Evolutionary conservation across 2,329 filamentous ascomycete species (phyloP).

Genomic region (Epicoccum sorghinum): DNA sequence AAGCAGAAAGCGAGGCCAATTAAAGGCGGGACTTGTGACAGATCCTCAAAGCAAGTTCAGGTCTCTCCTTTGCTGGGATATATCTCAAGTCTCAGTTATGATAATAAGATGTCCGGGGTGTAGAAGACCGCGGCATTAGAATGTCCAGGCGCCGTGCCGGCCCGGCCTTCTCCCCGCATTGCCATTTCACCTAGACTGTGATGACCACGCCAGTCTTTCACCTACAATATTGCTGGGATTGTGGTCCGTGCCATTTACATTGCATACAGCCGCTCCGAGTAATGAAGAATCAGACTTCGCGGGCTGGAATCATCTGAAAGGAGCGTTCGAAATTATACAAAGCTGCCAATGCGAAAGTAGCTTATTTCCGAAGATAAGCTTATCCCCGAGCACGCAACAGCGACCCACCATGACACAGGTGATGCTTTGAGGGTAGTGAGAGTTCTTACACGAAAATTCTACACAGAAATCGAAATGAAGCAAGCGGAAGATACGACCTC

Average conservation of each 20-base stretch:
- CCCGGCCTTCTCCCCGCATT: constrained; percentile 14
- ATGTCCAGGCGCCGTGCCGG: constrained; percentile 7
- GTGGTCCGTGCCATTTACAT: no score
- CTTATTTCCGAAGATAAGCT: neutral
- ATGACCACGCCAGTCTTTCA: no score
- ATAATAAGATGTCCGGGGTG: neutral
- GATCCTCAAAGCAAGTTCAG: no score
- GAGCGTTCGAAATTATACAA: no score
- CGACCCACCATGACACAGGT: neutral
- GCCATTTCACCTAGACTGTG: no score
- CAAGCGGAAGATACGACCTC: constrained; percentile 1
- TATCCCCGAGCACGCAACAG: constrained; percentile 11
- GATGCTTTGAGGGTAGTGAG: neutral
- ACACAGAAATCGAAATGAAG: constrained; percentile 12
- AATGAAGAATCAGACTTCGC: no score
- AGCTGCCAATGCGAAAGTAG: neutral
- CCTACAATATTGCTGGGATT: no score
- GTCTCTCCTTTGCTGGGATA: no score
- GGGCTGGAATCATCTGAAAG: no score
- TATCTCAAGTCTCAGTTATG: no score
- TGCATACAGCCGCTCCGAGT: no score
- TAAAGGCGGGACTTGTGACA: no score
- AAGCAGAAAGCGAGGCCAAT: neutral
- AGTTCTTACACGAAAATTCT: neutral
- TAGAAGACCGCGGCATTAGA: constrained; percentile 5